Evolutionary conservation across 768 basidiomycete genomes (phyloP).

Genomic region (Podaxis mareebaensis): DNA sequence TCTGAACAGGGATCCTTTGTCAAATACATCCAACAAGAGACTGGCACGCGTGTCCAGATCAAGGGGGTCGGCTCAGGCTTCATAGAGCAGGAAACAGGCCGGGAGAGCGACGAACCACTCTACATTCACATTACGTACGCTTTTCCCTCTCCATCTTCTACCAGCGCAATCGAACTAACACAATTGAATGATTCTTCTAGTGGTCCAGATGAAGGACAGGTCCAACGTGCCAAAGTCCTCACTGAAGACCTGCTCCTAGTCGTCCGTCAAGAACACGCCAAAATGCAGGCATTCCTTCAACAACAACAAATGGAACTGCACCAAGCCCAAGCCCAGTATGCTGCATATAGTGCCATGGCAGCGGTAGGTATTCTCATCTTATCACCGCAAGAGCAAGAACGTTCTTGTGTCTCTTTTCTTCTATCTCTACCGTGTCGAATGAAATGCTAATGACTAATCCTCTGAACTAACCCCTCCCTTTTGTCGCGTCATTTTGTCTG

Average conservation of each 20-base stretch:
- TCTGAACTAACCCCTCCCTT: neutral
- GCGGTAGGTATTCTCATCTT: slow-evolving; percentile 39
- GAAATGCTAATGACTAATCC: neutral
- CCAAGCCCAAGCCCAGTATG: slow-evolving; percentile 75
- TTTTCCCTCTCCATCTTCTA: slow-evolving; percentile 20
- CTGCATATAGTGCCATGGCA: slow-evolving; percentile 56
- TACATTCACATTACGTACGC: slow-evolving; percentile 83
- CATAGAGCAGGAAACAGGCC: slow-evolving; percentile 69
- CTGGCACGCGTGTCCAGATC: slow-evolving; percentile 89
- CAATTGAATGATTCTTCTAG: slow-evolving; percentile 17
- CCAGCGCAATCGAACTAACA: neutral
- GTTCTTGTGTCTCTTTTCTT: neutral
- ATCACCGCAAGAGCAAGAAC: neutral
- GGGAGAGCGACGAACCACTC: slow-evolving; percentile 83
- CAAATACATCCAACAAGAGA: slow-evolving; percentile 90
- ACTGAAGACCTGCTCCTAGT: slow-evolving; percentile 85
- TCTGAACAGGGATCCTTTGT: slow-evolving; percentile 80
- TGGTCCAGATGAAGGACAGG: slow-evolving; percentile 80
- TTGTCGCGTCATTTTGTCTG: neutral
- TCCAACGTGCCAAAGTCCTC: slow-evolving; percentile 75
- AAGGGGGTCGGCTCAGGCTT: slow-evolving; percentile 91
- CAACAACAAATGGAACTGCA: slow-evolving; percentile 82
- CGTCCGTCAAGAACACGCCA: slow-evolving; percentile 76
- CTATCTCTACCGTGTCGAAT: neutral
- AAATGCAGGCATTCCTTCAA: slow-evolving; percentile 57